Base-by-base conservation (phyloP, 163 green algal species). In the Coccomyxa subellipsoidea region DNA sequence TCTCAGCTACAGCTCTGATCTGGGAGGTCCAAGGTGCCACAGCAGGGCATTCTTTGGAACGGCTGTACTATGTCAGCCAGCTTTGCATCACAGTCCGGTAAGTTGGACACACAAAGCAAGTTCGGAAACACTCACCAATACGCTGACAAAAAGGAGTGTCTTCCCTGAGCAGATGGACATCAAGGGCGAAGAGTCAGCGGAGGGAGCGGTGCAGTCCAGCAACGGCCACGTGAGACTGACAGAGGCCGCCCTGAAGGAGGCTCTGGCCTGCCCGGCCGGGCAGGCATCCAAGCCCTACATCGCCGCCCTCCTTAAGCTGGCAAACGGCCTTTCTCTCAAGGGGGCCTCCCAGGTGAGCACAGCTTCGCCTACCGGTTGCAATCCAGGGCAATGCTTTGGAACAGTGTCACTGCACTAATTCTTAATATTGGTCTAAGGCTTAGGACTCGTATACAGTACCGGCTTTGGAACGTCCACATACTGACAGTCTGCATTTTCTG, bases 271-370 rank as follows among this genome's bases (percentile, higher is more conserved):
- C 84, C 47, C 54, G 21, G 31, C 31, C 38, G 25, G 27, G 12
- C 31, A 37, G 4, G 59, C 36, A 32, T 70, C 85, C 76, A 87
- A 87, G 69, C 79, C 81, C 10, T 89, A 88, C 76, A 40, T 84
- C n/a, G 77, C 82, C 31, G 82, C 82, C 7, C 79, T 90, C 32
- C 83, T 83, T 70, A 86, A 86, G 77, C 31, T 84, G 18, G 69
- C 77, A 31, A 39, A 37, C 0, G 39, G 69, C 29, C 75, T 90
- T 31, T 72, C 35, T 3, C 72, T 37, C 21, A 23, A 37, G 15
- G 37, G 37, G 12, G 34, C 5, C 4, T 47, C 35, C 29, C 71
- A 54, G 71, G 34, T 39, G 10, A 31, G 71, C 31, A n/a, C 66
- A 27, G 10, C 1, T 34, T 3, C 66, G 8, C 27, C 2, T 8